phyloP scores from a whole-genome alignment of 2,329 filamentous ascomycete genomes.

The Thelonectria discophora region DNA sequence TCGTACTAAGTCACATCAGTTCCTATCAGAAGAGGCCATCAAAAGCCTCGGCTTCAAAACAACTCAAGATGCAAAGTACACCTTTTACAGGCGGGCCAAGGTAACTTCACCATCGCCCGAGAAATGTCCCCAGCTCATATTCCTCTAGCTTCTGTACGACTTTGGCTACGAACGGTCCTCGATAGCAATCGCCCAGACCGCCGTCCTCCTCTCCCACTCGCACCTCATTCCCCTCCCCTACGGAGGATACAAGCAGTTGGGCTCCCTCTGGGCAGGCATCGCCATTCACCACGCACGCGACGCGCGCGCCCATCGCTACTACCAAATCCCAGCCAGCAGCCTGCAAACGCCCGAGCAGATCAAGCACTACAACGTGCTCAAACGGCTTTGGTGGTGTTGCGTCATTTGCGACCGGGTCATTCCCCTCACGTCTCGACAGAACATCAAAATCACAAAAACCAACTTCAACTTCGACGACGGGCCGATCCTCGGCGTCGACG shows the following conservation, averaged over 20 bases:
- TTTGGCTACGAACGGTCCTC: conserved; percentile 39
- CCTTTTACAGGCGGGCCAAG: conserved; percentile 38
- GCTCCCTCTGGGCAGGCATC: conserved; percentile 40
- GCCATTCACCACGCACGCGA: conserved; percentile 40
- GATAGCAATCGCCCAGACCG: conserved; percentile 38
- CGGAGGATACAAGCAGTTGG: conserved; percentile 38
- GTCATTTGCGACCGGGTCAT: conserved; percentile 38
- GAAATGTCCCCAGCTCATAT: neutral
- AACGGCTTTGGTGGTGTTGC: conserved; percentile 41
- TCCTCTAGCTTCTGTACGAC: conserved; percentile 36
- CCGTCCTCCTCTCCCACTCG: conserved; percentile 36
- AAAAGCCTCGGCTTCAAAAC: conserved; percentile 35
- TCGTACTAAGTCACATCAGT: conserved; percentile 16
- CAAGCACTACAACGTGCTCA: conserved; percentile 34
- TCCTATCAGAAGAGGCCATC: conserved; percentile 33
- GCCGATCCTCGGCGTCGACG: conserved; percentile 27
- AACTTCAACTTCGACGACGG: conserved; percentile 39
- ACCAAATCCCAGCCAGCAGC: conserved; percentile 21
- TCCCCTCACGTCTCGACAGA: conserved; percentile 35
- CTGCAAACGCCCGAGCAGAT: conserved; percentile 21
- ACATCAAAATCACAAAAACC: conserved; percentile 36
- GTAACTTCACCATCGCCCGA: conserved; percentile 2
- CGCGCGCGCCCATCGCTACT: conserved; percentile 38
- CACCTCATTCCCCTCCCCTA: conserved; percentile 39
- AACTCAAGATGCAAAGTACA: conserved; percentile 36